phyloP scores from a whole-genome alignment of 192 early-diverging fungal genomes.

The Chytriomyces sp. region DNA sequence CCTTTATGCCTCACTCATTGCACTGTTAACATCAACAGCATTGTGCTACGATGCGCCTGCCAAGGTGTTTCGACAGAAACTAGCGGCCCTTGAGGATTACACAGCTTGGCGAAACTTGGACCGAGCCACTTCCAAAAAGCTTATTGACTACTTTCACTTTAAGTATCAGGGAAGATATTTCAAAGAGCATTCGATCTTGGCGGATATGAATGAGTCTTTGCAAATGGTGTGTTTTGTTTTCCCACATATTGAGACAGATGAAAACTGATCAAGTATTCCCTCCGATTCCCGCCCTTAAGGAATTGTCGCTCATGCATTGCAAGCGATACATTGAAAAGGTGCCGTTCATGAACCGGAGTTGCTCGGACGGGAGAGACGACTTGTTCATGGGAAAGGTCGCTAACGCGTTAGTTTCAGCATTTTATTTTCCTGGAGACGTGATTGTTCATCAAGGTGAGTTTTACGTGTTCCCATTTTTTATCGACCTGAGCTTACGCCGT shows the following conservation, averaged over 20 bases:
- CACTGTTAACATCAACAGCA: conserved; percentile 20
- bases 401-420: conserved; percentile 13
- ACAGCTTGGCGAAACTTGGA: conserved; percentile 34
- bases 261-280: neutral
- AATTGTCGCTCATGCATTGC: conserved; percentile 35
- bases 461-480: too few species aligned
- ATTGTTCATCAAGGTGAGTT: conserved; percentile 21
- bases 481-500: neutral
- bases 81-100: conserved; percentile 37
- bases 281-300: conserved; percentile 12
- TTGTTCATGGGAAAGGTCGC: conserved; percentile 36
- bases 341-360: conserved; percentile 38
- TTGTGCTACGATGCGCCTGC: conserved; percentile 23
- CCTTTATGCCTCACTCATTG: conserved; percentile 32
- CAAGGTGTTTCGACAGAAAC: conserved; percentile 29
- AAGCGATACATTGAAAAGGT: conserved; percentile 40
- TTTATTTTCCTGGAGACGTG: conserved; percentile 18
- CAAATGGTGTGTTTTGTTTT: conserved; percentile 12
- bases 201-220: conserved; percentile 38
- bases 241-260: neutral
- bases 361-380: conserved; percentile 42
- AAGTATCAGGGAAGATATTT: conserved; percentile 43
- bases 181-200: conserved; percentile 29
- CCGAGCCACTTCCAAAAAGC: conserved; percentile 7
- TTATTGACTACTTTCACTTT: conserved; percentile 28